These are phyloP conservation scores for Dendrothele bispora DNA, from an alignment of 768 basidiomycete species.

Conservation along the genomic window DNA sequence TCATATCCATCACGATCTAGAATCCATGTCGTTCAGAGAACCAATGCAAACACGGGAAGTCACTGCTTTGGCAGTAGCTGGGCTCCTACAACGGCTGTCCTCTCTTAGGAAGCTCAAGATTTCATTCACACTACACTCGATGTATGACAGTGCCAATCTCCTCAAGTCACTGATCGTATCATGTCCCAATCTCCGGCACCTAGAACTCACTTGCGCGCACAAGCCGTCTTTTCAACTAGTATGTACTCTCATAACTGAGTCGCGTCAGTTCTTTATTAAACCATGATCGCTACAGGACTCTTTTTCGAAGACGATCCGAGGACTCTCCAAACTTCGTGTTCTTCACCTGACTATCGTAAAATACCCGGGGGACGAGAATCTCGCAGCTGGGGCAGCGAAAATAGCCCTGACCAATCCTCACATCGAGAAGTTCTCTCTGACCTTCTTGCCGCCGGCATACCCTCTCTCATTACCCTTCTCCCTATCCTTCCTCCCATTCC, in stretches of 20 bases:
- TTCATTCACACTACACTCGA: slow-evolving; percentile 67
- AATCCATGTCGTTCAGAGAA: slow-evolving; percentile 59
- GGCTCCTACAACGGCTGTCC: slow-evolving; percentile 56
- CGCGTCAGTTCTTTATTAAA: neutral
- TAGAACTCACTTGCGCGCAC: slow-evolving; percentile 65
- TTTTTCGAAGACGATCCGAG: slow-evolving; percentile 61
- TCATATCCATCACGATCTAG: slow-evolving; percentile 47
- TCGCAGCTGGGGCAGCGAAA: slow-evolving; percentile 56
- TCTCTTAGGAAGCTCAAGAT: slow-evolving; percentile 60
- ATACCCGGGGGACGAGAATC: slow-evolving; percentile 61
- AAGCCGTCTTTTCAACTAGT: slow-evolving; percentile 76
- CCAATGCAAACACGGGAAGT: slow-evolving; percentile 67
- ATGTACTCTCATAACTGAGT: slow-evolving; percentile 19
- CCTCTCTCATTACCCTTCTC: slow-evolving; percentile 50
- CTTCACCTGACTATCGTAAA: slow-evolving; percentile 66
- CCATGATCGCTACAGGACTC: slow-evolving; percentile 46
- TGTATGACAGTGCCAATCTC: slow-evolving; percentile 72
- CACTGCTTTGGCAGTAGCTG: slow-evolving; percentile 59
- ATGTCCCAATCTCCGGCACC: slow-evolving; percentile 62
- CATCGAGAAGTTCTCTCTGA: slow-evolving; percentile 60
- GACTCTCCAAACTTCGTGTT: slow-evolving; percentile 62
- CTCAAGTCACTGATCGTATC: slow-evolving; percentile 65
- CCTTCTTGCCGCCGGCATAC: slow-evolving; percentile 58
- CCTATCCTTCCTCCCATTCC: slow-evolving; percentile 37
- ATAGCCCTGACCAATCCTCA: slow-evolving; percentile 70